phyloP scores from a whole-genome alignment of 2,329 filamentous ascomycete species.

The Aspergillus ustus region DNA sequence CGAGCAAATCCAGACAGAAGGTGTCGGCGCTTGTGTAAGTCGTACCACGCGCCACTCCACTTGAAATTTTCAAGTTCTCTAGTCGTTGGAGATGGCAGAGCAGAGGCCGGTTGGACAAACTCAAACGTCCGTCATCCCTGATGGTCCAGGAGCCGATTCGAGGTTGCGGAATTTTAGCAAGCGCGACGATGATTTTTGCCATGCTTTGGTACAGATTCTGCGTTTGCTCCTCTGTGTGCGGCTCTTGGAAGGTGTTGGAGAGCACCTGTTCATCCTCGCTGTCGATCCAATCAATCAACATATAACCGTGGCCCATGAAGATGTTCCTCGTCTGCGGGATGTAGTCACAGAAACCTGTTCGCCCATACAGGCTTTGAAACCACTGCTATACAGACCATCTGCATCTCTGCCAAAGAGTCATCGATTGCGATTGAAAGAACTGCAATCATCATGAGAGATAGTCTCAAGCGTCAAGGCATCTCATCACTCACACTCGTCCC shows the following conservation, averaged over 20 bases:
- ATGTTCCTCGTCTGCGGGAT: too few species aligned
- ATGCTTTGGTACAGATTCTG: not conserved
- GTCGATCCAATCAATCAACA: not conserved
- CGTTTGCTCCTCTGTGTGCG: not conserved
- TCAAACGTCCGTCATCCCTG: not conserved
- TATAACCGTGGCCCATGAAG: not conserved
- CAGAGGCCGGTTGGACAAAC: not conserved
- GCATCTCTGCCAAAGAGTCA: too few species aligned
- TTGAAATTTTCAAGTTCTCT: not conserved
- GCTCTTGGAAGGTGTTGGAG: not conserved
- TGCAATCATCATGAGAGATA: not conserved
- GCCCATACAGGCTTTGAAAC: too few species aligned
- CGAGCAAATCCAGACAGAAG: constrained; percentile 26
- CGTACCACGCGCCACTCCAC: too few species aligned
- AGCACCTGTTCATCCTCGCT: not conserved
- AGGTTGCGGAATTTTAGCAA: not conserved
- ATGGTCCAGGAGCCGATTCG: not conserved
- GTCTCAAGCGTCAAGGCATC: not conserved
- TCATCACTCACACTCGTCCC: not conserved
- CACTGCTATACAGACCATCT: too few species aligned
- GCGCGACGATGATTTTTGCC: not conserved
- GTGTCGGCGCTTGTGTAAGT: too few species aligned
- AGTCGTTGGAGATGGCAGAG: not conserved
- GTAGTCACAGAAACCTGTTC: too few species aligned
- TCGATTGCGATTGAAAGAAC: not conserved